A percentile compares a stretch with the other conserved stretches of the same genome.
Conservation (phyloP, 441 rosid genomes). For the Theobroma grandiflorum region DNA sequence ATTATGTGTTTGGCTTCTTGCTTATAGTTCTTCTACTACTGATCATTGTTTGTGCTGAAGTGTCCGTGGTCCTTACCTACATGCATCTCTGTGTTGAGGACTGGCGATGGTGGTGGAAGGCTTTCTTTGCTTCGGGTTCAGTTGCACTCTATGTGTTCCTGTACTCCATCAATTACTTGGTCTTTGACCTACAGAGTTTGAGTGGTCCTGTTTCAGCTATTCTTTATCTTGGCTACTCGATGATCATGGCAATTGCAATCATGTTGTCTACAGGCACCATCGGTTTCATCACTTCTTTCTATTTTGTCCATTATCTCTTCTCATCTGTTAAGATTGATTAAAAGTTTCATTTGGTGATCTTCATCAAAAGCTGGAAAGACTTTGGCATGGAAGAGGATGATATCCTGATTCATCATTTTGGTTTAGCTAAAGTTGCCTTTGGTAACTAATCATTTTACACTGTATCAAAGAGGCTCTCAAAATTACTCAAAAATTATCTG, state of each 20-base stretch:
- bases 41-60: slow-evolving; percentile 91
- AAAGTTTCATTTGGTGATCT: slow-evolving; percentile 29
- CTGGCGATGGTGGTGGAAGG: slow-evolving; percentile 99
- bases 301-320: slow-evolving; percentile 94
- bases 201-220: slow-evolving; percentile 94
- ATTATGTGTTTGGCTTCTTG: slow-evolving; percentile 94
- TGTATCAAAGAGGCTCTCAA: slow-evolving; percentile 30
- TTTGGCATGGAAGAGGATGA: slow-evolving; percentile 32
- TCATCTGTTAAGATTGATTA: slow-evolving; percentile 95
- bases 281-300: slow-evolving; percentile 86
- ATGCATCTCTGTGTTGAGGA: slow-evolving; percentile 99
- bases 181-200: slow-evolving; percentile 87
- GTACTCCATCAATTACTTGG: slow-evolving; percentile 91
- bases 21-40: slow-evolving; percentile 76
- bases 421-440: slow-evolving; percentile 23
- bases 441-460: slow-evolving; percentile 39
- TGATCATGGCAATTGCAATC: slow-evolving; percentile 91
- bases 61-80: slow-evolving; percentile 91
- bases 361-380: slow-evolving; percentile 29
- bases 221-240: slow-evolving; percentile 90
- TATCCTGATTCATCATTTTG: slow-evolving; percentile 29
- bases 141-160: slow-evolving; percentile 87
- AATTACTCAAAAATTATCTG: slow-evolving; percentile 27
- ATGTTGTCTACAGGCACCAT: slow-evolving; percentile 93
- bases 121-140: slow-evolving; percentile 95